Conservation (phyloP, 306 rosid genomes). For the Prosopis cineraria region DNA sequence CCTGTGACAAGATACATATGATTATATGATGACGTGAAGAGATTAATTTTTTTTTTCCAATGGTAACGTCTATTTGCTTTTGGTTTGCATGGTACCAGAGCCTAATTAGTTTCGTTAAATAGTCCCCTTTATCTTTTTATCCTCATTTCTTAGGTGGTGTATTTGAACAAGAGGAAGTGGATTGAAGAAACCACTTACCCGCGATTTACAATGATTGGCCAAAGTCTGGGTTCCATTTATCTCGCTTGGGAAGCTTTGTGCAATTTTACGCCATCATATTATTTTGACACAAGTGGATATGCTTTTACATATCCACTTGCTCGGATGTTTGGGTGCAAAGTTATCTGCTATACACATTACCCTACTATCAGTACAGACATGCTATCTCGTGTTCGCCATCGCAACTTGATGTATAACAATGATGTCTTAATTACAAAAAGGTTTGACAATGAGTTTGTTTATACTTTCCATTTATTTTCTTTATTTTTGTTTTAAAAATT, state of each 20-base stretch:
- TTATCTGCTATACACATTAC: constrained; percentile 87
- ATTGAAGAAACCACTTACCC: constrained; percentile 88
- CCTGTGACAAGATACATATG: constrained; percentile 18
- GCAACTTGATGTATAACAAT: constrained; percentile 76
- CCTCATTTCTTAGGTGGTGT: constrained; percentile 66
- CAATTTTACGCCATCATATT: constrained; percentile 73
- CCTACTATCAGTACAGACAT: constrained; percentile 96
- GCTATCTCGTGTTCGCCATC: constrained; percentile 89
- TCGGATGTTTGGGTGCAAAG: constrained; percentile 81
- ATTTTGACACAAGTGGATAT: constrained; percentile 87
- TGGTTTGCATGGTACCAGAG: not conserved
- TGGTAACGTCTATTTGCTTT: constrained; percentile 21
- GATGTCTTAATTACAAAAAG: constrained; percentile 64
- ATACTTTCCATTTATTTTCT: not conserved
- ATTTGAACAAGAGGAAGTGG: constrained; percentile 84
- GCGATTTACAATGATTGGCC: constrained; percentile 90
- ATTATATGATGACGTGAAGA: constrained; percentile 22
- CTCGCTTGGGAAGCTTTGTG: constrained; percentile 90
- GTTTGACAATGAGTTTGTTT: constrained; percentile 41
- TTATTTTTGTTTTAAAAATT: not conserved
- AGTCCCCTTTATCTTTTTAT: constrained; percentile 1
- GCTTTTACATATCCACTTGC: constrained; percentile 96
- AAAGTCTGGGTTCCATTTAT: constrained; percentile 84
- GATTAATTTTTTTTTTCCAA: constrained; percentile 6
- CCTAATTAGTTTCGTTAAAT: constrained; percentile 9